Percentiles rank a stretch among this genome's conserved stretches.
phyloP scores from a whole-genome alignment of 345 rosid species.

The Theobroma cacao region DNA sequence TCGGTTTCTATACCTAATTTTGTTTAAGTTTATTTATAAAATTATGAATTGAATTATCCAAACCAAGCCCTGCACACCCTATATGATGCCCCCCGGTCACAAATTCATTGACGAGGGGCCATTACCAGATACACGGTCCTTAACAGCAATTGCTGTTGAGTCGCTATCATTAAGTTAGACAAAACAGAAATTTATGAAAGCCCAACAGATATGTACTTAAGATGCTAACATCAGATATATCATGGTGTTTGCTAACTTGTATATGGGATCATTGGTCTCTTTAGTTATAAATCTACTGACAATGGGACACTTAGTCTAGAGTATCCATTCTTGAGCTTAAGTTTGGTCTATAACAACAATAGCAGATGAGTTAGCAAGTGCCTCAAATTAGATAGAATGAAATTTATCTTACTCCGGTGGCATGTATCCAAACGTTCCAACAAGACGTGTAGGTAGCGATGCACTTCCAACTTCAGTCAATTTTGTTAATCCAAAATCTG shows the following conservation, averaged over 20 bases:
- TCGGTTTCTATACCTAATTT: neutral
- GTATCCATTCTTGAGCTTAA: neutral
- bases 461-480: slow-evolving; percentile 80
- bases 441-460: slow-evolving; percentile 66
- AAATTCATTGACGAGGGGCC: neutral
- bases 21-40: neutral
- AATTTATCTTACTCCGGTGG: slow-evolving; percentile 80
- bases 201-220: neutral
- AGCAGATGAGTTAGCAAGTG: neutral
- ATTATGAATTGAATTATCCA: neutral
- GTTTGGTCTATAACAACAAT: neutral
- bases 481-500: slow-evolving; percentile 93
- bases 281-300: neutral
- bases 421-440: slow-evolving; percentile 99
- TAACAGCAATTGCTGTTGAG: neutral
- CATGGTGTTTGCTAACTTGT: neutral
- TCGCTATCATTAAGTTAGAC: neutral
- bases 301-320: neutral
- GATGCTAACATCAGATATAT: neutral
- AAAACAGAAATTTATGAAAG: neutral
- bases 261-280: neutral
- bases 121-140: neutral
- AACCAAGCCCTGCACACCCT: neutral
- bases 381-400: neutral
- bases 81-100: neutral